phyloP scores from a whole-genome alignment of 108 stramenopile species.

The Skeletonema potamos region DNA sequence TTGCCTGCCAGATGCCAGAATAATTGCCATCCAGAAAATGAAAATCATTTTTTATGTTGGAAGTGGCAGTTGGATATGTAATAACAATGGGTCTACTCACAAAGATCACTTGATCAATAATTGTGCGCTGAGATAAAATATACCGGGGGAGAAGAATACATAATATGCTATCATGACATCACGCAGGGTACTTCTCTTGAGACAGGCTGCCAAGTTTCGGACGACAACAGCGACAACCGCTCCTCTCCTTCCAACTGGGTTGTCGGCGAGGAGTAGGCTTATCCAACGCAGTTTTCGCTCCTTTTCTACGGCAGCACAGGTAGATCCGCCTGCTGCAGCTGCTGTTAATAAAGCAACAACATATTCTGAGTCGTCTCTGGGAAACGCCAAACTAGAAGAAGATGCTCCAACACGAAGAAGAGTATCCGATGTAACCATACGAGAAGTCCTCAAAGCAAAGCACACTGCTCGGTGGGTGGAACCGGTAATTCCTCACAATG shows the following conservation, averaged over 20 bases:
- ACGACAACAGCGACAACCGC: not conserved
- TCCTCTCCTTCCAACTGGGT: too few species aligned
- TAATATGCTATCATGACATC: not conserved
- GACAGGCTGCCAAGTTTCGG: not conserved
- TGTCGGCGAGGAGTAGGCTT: not conserved
- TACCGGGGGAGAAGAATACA: not conserved
- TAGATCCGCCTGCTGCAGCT: not conserved
- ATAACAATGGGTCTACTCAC: too few species aligned
- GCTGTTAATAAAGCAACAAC: not conserved
- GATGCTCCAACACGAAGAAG: not conserved
- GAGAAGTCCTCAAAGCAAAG: constrained; percentile 77
- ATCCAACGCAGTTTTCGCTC: not conserved
- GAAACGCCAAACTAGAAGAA: not conserved
- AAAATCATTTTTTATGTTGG: too few species aligned
- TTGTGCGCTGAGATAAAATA: not conserved
- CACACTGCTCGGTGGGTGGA: constrained; percentile 83
- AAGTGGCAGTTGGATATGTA: too few species aligned
- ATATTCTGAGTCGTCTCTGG: not conserved
- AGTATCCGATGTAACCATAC: constrained; percentile 41
- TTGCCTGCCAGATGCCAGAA: too few species aligned
- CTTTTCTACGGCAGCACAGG: not conserved
- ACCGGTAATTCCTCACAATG: constrained; percentile 59
- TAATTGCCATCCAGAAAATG: too few species aligned
- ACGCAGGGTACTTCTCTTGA: not conserved
- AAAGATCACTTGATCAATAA: too few species aligned